These are phyloP conservation scores for Brassica cretica DNA, from an alignment of 345 rosid species.

Conservation along the genomic window DNA sequence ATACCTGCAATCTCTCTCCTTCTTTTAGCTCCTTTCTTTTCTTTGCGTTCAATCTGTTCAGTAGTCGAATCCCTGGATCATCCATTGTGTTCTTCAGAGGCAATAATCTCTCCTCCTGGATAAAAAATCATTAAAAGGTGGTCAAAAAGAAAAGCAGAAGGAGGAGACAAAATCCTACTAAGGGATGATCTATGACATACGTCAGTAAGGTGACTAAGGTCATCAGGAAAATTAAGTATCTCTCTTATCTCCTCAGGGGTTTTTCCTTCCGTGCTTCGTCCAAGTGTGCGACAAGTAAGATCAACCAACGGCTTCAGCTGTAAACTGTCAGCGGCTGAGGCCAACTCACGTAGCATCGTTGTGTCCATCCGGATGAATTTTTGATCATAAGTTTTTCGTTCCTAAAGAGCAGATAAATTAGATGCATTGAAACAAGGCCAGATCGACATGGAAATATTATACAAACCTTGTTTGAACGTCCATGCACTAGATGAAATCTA, in stretches of 20 bases:
- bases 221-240: constrained; percentile 91
- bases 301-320: constrained; percentile 88
- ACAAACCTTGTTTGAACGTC: constrained; percentile 75
- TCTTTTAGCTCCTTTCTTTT: constrained; percentile 85
- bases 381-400: constrained; percentile 77
- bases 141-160: constrained; percentile 24
- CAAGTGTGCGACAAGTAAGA: constrained; percentile 88
- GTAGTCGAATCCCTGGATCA: constrained; percentile 84
- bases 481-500: constrained; percentile 80
- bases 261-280: constrained; percentile 82
- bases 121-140: constrained; percentile 21
- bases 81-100: constrained; percentile 76
- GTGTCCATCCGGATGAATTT: constrained; percentile 86
- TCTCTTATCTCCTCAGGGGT: constrained; percentile 88
- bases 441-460: not conserved
- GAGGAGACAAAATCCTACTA: not conserved
- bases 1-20: constrained; percentile 73
- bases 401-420: constrained; percentile 46
- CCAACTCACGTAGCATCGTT: constrained; percentile 82
- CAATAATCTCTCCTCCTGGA: constrained; percentile 91
- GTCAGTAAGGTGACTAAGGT: constrained; percentile 94
- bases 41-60: constrained; percentile 79
- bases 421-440: not conserved
- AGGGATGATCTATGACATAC: constrained; percentile 41
- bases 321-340: constrained; percentile 92